A percentile compares a stretch with the other conserved stretches of the same genome.
Evolutionary conservation across 23 red algal species (phyloP).

Genomic region (Gracilariopsis chorda): DNA sequence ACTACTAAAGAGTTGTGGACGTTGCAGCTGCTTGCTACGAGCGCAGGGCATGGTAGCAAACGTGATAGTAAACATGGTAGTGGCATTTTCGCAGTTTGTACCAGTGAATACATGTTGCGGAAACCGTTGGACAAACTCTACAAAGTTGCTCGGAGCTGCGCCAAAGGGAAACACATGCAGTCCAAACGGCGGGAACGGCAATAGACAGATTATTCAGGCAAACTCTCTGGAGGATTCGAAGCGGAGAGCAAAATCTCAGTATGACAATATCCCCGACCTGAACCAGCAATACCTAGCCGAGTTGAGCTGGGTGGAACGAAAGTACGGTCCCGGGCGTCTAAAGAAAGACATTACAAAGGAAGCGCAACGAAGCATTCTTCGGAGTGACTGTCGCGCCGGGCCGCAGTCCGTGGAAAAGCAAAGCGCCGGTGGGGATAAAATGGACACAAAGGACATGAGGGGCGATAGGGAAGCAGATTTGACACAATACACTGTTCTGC

Average conservation of each 20-base stretch:
- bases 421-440: background rate
- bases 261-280: constrained; percentile 78
- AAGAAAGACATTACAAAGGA: constrained; percentile 9
- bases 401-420: background rate
- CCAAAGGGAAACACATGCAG: no score
- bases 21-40: no score
- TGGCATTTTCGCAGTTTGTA: no score
- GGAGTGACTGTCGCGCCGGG: background rate
- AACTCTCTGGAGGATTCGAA: constrained; percentile 68
- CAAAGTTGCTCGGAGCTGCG: no score
- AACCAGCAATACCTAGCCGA: constrained; percentile 71
- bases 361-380: constrained; percentile 48
- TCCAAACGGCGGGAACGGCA: no score
- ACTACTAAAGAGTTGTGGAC: no score
- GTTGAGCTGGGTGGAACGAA: constrained; percentile 63
- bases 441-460: background rate
- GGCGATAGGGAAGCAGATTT: constrained; percentile 4
- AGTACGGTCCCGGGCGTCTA: constrained; percentile 42
- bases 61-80: no score
- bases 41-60: no score
- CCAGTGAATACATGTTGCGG: no score
- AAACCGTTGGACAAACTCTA: no score
- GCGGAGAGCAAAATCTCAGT: constrained; percentile 40
- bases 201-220: background rate
- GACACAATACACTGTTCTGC: constrained; percentile 30